Conservation (phyloP, 345 rosid genomes). For the thale cress (Arabidopsis thaliana) region TAIR10.1 NC_003075.7:14582501-14583000, state of each 20-base stretch:
- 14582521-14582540: too few relatives aligned
- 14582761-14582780: constrained; percentile 18
- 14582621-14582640: neutral
- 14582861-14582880: constrained; percentile 38
- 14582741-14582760: constrained; percentile 17
- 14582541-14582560: too few relatives aligned
- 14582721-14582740: constrained; percentile 24
- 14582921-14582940: constrained; percentile 43
- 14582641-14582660: neutral
- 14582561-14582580: neutral
- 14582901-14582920: constrained; percentile 46
- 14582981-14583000: constrained; percentile 55
- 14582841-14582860: constrained; percentile 14
- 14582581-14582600: neutral
- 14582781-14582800: constrained; percentile 41
- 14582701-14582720: too few relatives aligned
- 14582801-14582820: constrained; percentile 38
- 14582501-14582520: too few relatives aligned
- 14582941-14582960: constrained; percentile 86
- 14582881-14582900: neutral
- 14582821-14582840: constrained; percentile 42
- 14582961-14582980: constrained; percentile 54
- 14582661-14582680: neutral
- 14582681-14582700: neutral
- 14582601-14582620: constrained; percentile 23